A percentile compares a stretch with the other conserved stretches of the same genome.
Conservation (phyloP, 192 early-diverging fungal genomes). For the Gryganskiella cystojenkinii region DNA sequence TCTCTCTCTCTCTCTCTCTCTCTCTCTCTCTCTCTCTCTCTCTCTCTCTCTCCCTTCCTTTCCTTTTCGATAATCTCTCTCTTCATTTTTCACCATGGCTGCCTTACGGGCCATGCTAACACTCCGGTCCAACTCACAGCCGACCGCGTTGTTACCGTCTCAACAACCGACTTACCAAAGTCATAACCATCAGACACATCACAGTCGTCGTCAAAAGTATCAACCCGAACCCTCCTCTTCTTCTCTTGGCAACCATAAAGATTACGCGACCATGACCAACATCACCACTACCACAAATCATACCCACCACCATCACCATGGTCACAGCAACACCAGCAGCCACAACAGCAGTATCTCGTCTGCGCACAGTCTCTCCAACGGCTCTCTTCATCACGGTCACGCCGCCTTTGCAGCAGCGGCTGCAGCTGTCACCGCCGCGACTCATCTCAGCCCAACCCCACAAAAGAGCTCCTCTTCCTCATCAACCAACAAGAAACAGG, state of each 20-base stretch:
- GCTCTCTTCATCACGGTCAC: slow-evolving; percentile 4
- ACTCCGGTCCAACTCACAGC: slow-evolving; percentile 14
- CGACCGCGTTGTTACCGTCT: neutral
- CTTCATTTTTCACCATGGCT: slow-evolving; percentile 14
- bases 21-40: neutral
- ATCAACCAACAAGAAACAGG: slow-evolving; percentile 20
- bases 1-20: neutral
- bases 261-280: neutral
- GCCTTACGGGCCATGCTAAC: slow-evolving; percentile 33
- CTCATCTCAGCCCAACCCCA: neutral
- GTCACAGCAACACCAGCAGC: neutral
- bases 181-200: too few relatives aligned
- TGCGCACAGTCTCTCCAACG: slow-evolving; percentile 9
- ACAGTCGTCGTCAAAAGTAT: too few relatives aligned
- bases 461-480: neutral
- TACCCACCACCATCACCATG: too few relatives aligned
- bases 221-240: neutral
- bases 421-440: neutral
- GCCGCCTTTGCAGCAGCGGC: neutral
- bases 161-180: neutral
- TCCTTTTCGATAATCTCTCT: too few relatives aligned
- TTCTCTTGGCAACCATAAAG: neutral
- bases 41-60: too few relatives aligned
- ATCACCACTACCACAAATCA: too few relatives aligned
- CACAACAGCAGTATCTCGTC: neutral